Base-by-base conservation (phyloP, 139 green algal genomes). In the Closterium sp. region DNA sequence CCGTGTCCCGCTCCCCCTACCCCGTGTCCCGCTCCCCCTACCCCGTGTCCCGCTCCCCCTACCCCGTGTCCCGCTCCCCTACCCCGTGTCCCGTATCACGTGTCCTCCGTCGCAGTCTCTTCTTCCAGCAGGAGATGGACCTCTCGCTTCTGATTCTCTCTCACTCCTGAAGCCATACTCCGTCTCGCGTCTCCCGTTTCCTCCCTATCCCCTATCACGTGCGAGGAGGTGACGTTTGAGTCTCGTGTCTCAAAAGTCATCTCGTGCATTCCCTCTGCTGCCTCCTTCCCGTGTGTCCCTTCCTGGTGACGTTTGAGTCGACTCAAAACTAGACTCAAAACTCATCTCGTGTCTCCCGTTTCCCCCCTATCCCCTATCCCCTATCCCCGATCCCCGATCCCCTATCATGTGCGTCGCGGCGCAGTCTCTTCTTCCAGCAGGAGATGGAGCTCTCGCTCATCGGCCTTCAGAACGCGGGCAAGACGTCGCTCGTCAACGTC, bases 371-470 rank as follows among this genome's bases (percentile, higher is more conserved):
- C 36, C 36, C 36, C 36, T n/a, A n/a, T n/a, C n/a, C n/a, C n/a
- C n/a, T n/a, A n/a, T n/a, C 21, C 21, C 21, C 32, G 21, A 33
- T 23, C 21, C 33, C 21, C 21, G 21, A 23, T 19, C 87, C 66
- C 87, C 31, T 19, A 76, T 43, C 92, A 85, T 66, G 2, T 91
- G 33, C 33, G 19, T 10, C 12, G 19, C 38, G 9, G 12, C 43
- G 89, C 93, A 98, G 97, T 91, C 93, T 99, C 0, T 99, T 99
- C 93, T 99, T 97, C 92, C 96, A 97, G 87, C 96, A 97, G 33
- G 98, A 99, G 91, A 99, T 99, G 98, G 98, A 99, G 96, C 95
- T 99, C 34, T 97, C 95, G 0, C 91, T 99, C 81, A 98, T 99
- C 32, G 98, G 98, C 0, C 95, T 99, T 31, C 97, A 99, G 36